Percentiles rank a stretch among this genome's conserved stretches.
Conservation (phyloP, 306 rosid genomes). For the Geum urbanum region DNA sequence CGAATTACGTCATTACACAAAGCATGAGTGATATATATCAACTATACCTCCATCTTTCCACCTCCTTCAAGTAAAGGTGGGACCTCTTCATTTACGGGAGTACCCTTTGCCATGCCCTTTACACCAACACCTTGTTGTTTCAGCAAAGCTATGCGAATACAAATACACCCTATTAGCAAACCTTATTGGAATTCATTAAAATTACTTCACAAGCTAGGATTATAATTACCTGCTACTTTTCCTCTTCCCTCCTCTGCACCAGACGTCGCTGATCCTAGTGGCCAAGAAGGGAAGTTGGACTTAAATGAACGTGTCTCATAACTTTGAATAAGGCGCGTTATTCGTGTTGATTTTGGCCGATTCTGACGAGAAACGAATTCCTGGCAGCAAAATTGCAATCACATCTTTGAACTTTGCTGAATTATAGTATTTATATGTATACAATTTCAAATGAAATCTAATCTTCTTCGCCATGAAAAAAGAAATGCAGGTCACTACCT, state of each 20-base stretch:
- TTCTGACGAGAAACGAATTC: slow-evolving; percentile 71
- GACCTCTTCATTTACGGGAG: slow-evolving; percentile 76
- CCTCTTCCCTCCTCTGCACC: slow-evolving; percentile 97
- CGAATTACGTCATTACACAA: slow-evolving; percentile 6
- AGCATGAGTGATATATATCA: slow-evolving; percentile 20
- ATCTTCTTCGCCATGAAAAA: slow-evolving; percentile 27
- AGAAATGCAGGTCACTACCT: slow-evolving; percentile 49
- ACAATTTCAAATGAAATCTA: background rate
- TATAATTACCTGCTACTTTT: slow-evolving; percentile 82
- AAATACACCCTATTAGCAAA: slow-evolving; percentile 24
- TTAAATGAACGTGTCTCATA: slow-evolving; percentile 89
- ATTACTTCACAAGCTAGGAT: slow-evolving; percentile 25
- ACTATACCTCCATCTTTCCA: slow-evolving; percentile 90
- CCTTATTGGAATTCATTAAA: slow-evolving; percentile 18
- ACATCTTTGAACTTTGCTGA: slow-evolving; percentile 5
- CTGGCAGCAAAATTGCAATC: slow-evolving; percentile 40
- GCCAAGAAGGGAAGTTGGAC: slow-evolving; percentile 95
- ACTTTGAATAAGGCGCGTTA: slow-evolving; percentile 93
- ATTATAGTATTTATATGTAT: too few relatives aligned
- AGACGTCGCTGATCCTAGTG: slow-evolving; percentile 71
- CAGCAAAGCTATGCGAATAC: slow-evolving; percentile 66
- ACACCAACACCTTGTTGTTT: slow-evolving; percentile 99
- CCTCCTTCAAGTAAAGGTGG: slow-evolving; percentile 98
- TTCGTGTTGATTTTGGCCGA: slow-evolving; percentile 80
- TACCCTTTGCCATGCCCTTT: slow-evolving; percentile 72